Evolutionary conservation across 352 stramenopile genomes (phyloP), one percentile per base, ranked within the genome.

Genomic region (Phytophthora macrochlamydospora): DNA sequence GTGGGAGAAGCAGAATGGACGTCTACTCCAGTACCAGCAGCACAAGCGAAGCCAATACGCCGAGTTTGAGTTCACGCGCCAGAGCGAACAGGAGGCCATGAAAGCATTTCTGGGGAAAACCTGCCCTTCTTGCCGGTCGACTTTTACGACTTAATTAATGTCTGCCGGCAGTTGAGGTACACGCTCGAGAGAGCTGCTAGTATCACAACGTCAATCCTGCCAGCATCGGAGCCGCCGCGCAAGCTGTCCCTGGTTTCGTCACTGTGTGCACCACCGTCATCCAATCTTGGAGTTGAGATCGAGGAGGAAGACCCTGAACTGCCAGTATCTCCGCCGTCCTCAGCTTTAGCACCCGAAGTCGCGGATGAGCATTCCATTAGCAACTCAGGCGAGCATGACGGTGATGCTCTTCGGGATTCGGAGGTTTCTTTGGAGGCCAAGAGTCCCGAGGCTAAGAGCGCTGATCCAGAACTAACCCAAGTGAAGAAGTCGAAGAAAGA

Each of bases 81-180:
- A 58, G 30, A 92, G 84, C 46, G 86, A 94, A 54, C 62, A 85
- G 14, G 60, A 86, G 32, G 78, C 86, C 1, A 75, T 91, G 24
- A 76, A 71, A 35, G 57, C 51, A 2, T 91, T 89, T 42, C 38
- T 94, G 44, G 57, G 18, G 74, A 90, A 28, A 70, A 89, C 55
- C 56, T 93, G 31, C 81, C 86, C 49, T 93, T 94, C 48, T 65
- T 94, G 53, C 84, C 86, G 2, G 65, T 89, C n/a, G 84, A 90
- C 57, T 94, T 94, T 50, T 91, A 92, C 43, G 81, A 90, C 24
- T 72, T 94, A 29, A 73, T 93, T 9, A 73, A 67, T 7, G 61
- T 93, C 2, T 92, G 86, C 24, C 71, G 85, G 7, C 79, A 89
- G 46, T 54, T 93, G 45, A 71, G 78, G 1, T 73, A 73, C 8